phyloP scores from a whole-genome alignment of 2,329 filamentous ascomycete genomes.

The Pseudocercospora cruenta region DNA sequence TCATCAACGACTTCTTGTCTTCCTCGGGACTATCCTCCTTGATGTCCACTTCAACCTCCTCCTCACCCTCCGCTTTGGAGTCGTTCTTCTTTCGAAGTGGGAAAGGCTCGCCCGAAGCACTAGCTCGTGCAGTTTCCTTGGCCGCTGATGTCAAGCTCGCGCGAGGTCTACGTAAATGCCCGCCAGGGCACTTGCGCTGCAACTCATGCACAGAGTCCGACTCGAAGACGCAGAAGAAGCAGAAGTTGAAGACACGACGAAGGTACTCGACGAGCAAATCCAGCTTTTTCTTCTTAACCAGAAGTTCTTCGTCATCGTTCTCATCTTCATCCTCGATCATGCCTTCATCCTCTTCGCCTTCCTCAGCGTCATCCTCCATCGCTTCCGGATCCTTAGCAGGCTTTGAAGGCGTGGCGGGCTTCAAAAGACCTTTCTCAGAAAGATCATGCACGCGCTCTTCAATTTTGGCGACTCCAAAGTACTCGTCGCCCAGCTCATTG shows the following conservation, averaged over 20 bases:
- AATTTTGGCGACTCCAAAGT: slow-evolving; percentile 77
- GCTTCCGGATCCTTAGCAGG: slow-evolving; percentile 62
- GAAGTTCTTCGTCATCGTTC: slow-evolving; percentile 82
- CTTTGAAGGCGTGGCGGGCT: slow-evolving; percentile 62
- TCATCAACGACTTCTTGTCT: slow-evolving; percentile 59
- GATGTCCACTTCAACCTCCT: slow-evolving; percentile 46
- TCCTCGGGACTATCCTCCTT: slow-evolving; percentile 55
- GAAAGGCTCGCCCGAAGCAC: slow-evolving; percentile 79
- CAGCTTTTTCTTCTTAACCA: slow-evolving; percentile 94
- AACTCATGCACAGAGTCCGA: slow-evolving; percentile 96
- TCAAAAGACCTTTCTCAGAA: slow-evolving; percentile 73
- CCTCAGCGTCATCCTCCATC: slow-evolving; percentile 71
- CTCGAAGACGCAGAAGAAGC: slow-evolving; percentile 99
- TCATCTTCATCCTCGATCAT: slow-evolving; percentile 64
- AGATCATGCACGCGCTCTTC: slow-evolving; percentile 86
- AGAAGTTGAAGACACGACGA: slow-evolving; percentile 96
- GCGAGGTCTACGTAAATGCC: slow-evolving; percentile 90
- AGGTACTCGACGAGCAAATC: slow-evolving; percentile 96
- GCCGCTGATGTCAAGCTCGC: slow-evolving; percentile 81
- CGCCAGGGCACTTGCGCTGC: slow-evolving; percentile 91
- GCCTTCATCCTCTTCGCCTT: slow-evolving; percentile 67
- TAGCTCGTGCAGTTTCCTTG: slow-evolving; percentile 83
- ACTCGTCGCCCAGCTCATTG: slow-evolving; percentile 74
- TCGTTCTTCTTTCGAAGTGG: slow-evolving; percentile 64
- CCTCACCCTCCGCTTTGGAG: slow-evolving; percentile 59